These are phyloP conservation scores for Candida glucosophila DNA, from an alignment of 1,139 yeast species.

Conservation along the genomic window DNA sequence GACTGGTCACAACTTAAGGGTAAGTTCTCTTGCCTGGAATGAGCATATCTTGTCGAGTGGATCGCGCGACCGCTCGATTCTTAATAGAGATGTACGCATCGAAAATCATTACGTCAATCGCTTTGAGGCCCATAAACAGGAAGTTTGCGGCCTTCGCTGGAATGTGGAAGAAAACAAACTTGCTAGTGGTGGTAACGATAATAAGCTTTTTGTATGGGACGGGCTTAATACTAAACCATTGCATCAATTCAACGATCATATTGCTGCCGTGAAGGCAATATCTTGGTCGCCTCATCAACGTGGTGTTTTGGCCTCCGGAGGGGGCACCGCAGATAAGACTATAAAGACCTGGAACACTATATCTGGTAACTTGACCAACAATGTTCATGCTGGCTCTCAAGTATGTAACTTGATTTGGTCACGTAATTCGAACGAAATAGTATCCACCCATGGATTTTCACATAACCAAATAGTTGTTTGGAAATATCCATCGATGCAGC, in stretches of 20 bases:
- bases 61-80: conserved; percentile 72
- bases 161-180: conserved; percentile 77
- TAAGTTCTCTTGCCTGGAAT: conserved; percentile 89
- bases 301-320: conserved; percentile 90
- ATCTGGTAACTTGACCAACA: conserved; percentile 65
- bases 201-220: conserved; percentile 79
- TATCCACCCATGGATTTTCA: conserved; percentile 92
- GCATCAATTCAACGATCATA: conserved; percentile 70
- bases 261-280: conserved; percentile 89
- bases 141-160: conserved; percentile 96
- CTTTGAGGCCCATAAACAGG: conserved; percentile 77
- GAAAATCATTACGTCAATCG: conserved; percentile 74
- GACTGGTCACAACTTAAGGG: conserved; percentile 85
- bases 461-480: conserved; percentile 87
- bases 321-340: conserved; percentile 91
- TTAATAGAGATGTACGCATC: conserved; percentile 86
- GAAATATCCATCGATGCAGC: conserved; percentile 92
- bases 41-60: conserved; percentile 85
- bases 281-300: conserved; percentile 98
- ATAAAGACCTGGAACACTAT: conserved; percentile 90
- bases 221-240: conserved; percentile 66
- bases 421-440: conserved; percentile 81
- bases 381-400: conserved; percentile 90
- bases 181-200: conserved; percentile 94
- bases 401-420: conserved; percentile 95